Evolutionary conservation across 106 monocot species (phyloP).

Genomic region (Narthecium ossifragum): DNA sequence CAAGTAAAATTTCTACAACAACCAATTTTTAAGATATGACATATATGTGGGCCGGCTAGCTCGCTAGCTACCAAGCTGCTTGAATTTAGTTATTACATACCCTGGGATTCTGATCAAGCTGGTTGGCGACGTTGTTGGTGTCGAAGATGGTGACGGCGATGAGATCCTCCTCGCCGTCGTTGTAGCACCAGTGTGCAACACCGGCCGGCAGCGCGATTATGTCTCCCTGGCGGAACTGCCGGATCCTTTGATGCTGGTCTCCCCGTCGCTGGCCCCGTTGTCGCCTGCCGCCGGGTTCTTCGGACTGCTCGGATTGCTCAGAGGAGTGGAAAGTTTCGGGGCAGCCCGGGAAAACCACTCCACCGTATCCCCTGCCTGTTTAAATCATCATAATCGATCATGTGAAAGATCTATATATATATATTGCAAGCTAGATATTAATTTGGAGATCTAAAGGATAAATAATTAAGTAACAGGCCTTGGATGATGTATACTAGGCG

Average conservation of each 20-base stretch:
- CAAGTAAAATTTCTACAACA: not conserved
- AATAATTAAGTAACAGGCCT: not conserved
- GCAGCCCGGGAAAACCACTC: conserved; percentile 23
- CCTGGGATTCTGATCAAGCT: conserved; percentile 18
- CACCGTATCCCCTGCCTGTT: conserved; percentile 16
- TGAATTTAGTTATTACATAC: not conserved
- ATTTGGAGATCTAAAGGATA: too few species aligned
- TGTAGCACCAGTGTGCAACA: conserved; percentile 24
- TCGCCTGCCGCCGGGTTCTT: not conserved
- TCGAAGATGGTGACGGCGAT: conserved; percentile 14
- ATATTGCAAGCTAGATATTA: not conserved
- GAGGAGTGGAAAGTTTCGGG: conserved; percentile 25
- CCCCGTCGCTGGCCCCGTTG: not conserved
- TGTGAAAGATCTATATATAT: not conserved
- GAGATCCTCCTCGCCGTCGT: conserved; percentile 17
- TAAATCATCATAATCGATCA: not conserved
- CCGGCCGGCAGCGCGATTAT: conserved; percentile 21
- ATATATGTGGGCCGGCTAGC: too few species aligned
- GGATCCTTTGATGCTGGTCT: conserved; percentile 26
- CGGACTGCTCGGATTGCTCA: not conserved
- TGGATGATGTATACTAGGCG: conserved; percentile 9
- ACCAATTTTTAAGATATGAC: not conserved
- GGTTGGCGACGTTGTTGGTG: conserved; percentile 21
- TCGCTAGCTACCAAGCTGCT: too few species aligned
- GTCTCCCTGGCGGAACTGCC: conserved; percentile 17